A percentile compares a stretch with the other conserved stretches of the same genome.
phyloP scores from a whole-genome alignment of 108 stramenopile genomes.

The Nitzschia palea region DNA sequence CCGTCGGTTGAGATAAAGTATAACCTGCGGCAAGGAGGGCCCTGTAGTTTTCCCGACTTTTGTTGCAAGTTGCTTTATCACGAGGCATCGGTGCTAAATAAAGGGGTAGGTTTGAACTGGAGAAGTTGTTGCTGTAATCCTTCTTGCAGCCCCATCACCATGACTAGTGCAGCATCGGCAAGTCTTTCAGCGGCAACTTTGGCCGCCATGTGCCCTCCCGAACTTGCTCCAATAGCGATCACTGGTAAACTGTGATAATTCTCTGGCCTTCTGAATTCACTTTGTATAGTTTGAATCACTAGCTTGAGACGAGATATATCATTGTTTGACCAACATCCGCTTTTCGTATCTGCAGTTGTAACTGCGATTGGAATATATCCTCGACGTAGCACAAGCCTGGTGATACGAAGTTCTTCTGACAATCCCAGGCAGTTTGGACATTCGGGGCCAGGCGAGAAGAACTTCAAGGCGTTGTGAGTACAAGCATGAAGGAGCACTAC shows the following conservation, averaged over 20 bases:
- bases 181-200: slow-evolving; percentile 27
- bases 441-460: slow-evolving; percentile 39
- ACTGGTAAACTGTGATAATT: neutral
- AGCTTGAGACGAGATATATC: slow-evolving; percentile 29
- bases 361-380: slow-evolving; percentile 46
- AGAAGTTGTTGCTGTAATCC: slow-evolving; percentile 10
- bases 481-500: slow-evolving; percentile 49
- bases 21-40: slow-evolving; percentile 14
- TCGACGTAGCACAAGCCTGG: slow-evolving; percentile 25
- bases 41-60: slow-evolving; percentile 25
- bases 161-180: slow-evolving; percentile 35
- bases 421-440: slow-evolving; percentile 50
- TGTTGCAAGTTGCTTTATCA: slow-evolving; percentile 29
- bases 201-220: slow-evolving; percentile 46
- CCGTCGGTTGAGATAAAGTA: neutral
- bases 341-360: slow-evolving; percentile 23
- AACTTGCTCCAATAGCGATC: slow-evolving; percentile 49
- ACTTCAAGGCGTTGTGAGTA: slow-evolving; percentile 47
- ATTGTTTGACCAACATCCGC: slow-evolving; percentile 36
- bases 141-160: slow-evolving; percentile 43
- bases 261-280: neutral
- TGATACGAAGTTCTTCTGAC: slow-evolving; percentile 47
- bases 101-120: slow-evolving; percentile 10
- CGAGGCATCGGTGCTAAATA: slow-evolving; percentile 55
- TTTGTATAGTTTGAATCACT: slow-evolving; percentile 15